Conservation (phyloP, 345 rosid species). For the Hibiscus tridactylites region DNA sequence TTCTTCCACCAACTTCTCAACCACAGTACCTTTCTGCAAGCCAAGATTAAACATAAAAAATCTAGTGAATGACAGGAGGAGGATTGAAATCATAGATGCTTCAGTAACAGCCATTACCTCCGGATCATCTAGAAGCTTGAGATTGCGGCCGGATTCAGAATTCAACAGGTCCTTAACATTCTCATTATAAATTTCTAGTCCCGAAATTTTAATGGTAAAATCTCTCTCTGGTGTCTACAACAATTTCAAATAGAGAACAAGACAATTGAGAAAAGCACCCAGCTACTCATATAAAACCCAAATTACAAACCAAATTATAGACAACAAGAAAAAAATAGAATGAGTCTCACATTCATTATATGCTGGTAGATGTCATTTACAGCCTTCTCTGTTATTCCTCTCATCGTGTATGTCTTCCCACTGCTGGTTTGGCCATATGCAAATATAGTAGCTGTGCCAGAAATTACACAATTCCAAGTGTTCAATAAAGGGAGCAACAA, state of each 20-base stretch:
- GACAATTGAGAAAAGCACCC: background rate
- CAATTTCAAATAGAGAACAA: conserved; percentile 13
- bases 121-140: conserved; percentile 99
- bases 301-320: background rate
- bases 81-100: background rate
- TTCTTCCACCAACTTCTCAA: conserved; percentile 94
- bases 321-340: conserved; percentile 1
- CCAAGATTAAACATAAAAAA: conserved; percentile 5
- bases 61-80: background rate
- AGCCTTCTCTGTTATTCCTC: conserved; percentile 99
- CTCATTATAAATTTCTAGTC: conserved; percentile 92
- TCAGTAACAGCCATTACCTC: conserved; percentile 47
- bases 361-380: conserved; percentile 88
- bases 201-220: conserved; percentile 85
- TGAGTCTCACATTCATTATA: conserved; percentile 56
- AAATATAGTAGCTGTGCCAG: conserved; percentile 85
- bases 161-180: conserved; percentile 85
- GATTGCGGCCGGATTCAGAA: conserved; percentile 83
- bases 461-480: background rate
- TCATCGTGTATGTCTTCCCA: conserved; percentile 96
- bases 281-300: background rate
- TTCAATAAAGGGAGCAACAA: background rate
- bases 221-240: conserved; percentile 94
- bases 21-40: conserved; percentile 91
- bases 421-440: conserved; percentile 99